These are phyloP conservation scores for Aspergillus ochraceoroseus DNA, from an alignment of 2,329 filamentous ascomycete genomes.

Conservation along the genomic window DNA sequence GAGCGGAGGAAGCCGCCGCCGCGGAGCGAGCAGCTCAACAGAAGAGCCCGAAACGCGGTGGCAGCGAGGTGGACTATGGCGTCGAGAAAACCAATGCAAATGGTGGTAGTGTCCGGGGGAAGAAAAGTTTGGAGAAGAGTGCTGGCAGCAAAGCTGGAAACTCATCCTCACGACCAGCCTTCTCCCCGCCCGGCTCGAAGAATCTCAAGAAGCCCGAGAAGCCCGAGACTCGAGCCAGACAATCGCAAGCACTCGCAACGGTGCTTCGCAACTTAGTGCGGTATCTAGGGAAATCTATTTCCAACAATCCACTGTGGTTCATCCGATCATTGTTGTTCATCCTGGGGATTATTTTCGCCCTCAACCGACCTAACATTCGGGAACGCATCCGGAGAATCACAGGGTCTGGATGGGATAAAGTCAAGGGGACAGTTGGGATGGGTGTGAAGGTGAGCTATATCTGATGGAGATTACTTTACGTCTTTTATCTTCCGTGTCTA, in stretches of 20 bases:
- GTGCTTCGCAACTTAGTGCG: conserved; percentile 49
- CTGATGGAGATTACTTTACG: conserved; percentile 38
- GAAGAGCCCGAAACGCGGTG: conserved; percentile 50
- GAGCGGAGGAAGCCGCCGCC: conserved; percentile 33
- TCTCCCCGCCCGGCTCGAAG: conserved; percentile 35
- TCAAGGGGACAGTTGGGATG: conserved; percentile 84
- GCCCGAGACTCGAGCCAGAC: conserved; percentile 30
- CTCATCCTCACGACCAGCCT: conserved; percentile 28
- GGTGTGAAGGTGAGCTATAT: conserved; percentile 97
- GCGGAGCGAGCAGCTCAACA: conserved; percentile 40
- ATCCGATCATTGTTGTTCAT: conserved; percentile 70
- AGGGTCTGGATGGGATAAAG: conserved; percentile 69
- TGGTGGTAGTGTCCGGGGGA: conserved; percentile 28
- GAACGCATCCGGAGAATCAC: conserved; percentile 67
- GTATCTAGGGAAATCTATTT: conserved; percentile 49
- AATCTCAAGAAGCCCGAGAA: conserved; percentile 39
- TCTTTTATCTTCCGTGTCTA: background rate
- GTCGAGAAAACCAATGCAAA: conserved; percentile 54
- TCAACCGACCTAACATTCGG: conserved; percentile 69
- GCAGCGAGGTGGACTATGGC: conserved; percentile 64
- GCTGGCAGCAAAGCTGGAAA: conserved; percentile 22
- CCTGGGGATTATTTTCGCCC: conserved; percentile 67
- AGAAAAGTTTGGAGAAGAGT: conserved; percentile 28
- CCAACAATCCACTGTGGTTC: conserved; percentile 52
- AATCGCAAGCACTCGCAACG: conserved; percentile 43